A percentile compares a stretch with the other conserved stretches of the same genome.
Conservation (phyloP, 2,329 filamentous ascomycete genomes). For the Talaromyces sp. region DNA sequence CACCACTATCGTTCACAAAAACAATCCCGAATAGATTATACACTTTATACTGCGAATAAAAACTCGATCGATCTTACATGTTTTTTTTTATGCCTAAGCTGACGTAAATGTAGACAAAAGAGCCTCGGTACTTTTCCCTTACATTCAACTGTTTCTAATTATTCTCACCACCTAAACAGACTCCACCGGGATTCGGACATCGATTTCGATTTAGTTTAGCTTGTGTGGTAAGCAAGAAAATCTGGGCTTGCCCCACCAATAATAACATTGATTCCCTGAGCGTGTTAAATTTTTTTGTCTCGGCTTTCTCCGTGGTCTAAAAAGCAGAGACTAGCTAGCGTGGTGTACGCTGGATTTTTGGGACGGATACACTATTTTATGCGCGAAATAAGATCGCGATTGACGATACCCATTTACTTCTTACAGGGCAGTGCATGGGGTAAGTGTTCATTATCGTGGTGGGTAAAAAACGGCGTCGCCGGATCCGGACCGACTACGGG, state of each 20-base stretch:
- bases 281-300: not conserved
- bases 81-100: not conserved
- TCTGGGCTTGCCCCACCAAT: not conserved
- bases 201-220: not conserved
- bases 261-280: not conserved
- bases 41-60: not conserved
- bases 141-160: too few relatives aligned
- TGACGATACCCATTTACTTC: not conserved
- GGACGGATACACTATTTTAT: not conserved
- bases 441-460: not conserved
- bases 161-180: not conserved
- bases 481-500: not conserved
- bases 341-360: not conserved
- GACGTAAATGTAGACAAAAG: not conserved
- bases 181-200: not conserved
- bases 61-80: not conserved
- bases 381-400: not conserved
- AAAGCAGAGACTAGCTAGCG: not conserved
- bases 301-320: not conserved
- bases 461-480: not conserved
- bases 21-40: not conserved
- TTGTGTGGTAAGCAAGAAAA: not conserved
- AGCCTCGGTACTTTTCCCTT: not conserved
- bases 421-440: not conserved
- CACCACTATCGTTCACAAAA: not conserved